Conservation (phyloP, 805 yeast species). For the Jamesozyma lodderae region DNA sequence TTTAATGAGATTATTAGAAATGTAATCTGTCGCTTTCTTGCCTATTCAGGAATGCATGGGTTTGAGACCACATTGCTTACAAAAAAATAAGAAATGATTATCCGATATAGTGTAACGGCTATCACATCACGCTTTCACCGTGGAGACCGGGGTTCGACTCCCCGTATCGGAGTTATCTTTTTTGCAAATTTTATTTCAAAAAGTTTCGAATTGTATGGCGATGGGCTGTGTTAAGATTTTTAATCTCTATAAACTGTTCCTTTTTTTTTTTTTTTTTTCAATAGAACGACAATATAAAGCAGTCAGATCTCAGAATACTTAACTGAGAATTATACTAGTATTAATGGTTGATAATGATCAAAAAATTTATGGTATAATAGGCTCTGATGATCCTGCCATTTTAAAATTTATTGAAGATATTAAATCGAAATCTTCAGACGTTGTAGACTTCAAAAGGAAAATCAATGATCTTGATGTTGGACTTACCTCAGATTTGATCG, state of each 20-base stretch:
- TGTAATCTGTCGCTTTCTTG: too few species aligned
- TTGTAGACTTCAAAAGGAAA: conserved; percentile 30
- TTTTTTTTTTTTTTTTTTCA: neutral
- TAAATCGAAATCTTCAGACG: conserved; percentile 26
- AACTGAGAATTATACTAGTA: neutral
- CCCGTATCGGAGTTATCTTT: conserved; percentile 13
- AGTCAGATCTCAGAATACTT: too few species aligned
- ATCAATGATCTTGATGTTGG: conserved; percentile 39
- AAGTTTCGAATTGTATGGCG: too few species aligned
- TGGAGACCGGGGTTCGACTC: conserved; percentile 16
- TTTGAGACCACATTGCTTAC: too few species aligned
- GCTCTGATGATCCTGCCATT: conserved; percentile 35
- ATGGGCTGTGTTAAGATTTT: too few species aligned
- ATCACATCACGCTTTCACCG: conserved; percentile 17
- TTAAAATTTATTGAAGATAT: conserved; percentile 41
- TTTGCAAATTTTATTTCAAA: conserved; percentile 1
- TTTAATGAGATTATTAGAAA: too few species aligned
- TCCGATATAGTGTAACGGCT: conserved; percentile 17
- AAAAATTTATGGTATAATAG: conserved; percentile 21
- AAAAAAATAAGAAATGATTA: too few species aligned
- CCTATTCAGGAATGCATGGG: too few species aligned
- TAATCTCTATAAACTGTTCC: neutral
- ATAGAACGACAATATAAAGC: neutral
- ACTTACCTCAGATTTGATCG: conserved; percentile 13
- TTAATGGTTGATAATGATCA: conserved; percentile 5